Conservation (phyloP, 169 alveolate species). For the Cardiosporidium cionae region DNA sequence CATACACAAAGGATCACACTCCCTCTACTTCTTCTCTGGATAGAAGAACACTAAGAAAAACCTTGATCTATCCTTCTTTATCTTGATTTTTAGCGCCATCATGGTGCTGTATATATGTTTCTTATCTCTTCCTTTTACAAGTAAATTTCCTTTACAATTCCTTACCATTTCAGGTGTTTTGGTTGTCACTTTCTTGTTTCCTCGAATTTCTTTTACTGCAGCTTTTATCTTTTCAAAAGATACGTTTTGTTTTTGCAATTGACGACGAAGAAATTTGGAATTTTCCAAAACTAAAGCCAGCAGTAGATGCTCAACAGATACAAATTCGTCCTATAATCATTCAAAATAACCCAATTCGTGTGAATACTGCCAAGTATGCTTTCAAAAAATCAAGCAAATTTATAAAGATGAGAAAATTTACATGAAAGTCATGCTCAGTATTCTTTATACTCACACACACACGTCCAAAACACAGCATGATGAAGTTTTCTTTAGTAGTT, state of each 20-base stretch:
- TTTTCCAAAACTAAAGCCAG: constrained; percentile 70
- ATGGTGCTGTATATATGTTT: no score
- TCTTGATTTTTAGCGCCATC: no score
- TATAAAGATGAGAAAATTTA: background rate
- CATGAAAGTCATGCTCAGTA: background rate
- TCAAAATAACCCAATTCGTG: background rate
- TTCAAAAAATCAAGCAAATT: background rate
- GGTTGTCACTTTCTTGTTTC: constrained; percentile 66
- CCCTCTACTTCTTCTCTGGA: no score
- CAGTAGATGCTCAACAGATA: constrained; percentile 64
- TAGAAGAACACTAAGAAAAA: no score
- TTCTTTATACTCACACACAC: constrained; percentile 2
- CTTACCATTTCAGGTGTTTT: constrained; percentile 66
- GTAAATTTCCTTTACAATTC: no score
- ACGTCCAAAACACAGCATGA: background rate
- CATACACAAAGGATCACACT: no score
- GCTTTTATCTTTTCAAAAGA: constrained; percentile 60
- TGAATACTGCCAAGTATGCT: no score
- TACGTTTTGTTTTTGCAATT: constrained; percentile 53
- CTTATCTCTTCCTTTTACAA: no score
- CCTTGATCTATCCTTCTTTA: no score
- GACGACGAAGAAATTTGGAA: constrained; percentile 67
- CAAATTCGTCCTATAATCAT: constrained; percentile 54
- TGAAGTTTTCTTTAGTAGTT: no score
- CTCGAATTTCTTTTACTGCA: constrained; percentile 67